These are phyloP conservation scores for Tetradesmus obliquus DNA, from an alignment of 139 green algal genomes.

Conservation along the genomic window DNA sequence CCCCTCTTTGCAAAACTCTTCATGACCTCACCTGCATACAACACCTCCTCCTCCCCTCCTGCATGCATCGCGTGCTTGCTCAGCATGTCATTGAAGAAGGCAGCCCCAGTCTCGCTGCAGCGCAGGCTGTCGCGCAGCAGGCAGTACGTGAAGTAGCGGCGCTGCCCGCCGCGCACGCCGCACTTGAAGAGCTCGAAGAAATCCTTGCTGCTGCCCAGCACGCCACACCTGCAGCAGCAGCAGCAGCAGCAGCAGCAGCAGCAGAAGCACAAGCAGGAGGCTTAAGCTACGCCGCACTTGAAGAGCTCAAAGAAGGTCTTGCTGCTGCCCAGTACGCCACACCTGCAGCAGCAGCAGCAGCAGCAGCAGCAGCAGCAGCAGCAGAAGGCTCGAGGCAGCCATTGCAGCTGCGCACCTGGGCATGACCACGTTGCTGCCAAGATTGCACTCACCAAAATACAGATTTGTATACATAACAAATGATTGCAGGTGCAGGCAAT, in stretches of 20 bases:
- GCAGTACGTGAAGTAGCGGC: conserved; percentile 51
- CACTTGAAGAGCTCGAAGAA: conserved; percentile 46
- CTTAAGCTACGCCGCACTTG: neutral
- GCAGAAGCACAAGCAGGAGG: neutral
- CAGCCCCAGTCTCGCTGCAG: conserved; percentile 56
- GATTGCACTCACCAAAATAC: too few species aligned
- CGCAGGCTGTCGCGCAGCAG: conserved; percentile 30
- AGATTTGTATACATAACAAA: too few species aligned
- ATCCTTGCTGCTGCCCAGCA: neutral
- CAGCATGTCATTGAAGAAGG: conserved; percentile 46
- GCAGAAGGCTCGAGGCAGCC: neutral
- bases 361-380: neutral
- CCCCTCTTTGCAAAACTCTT: too few species aligned
- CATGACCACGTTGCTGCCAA: too few species aligned
- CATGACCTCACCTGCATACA: conserved; percentile 49
- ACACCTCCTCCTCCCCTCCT: conserved; percentile 47
- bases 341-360: neutral
- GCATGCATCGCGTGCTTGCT: conserved; percentile 60
- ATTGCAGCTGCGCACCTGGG: neutral
- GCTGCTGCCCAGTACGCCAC: neutral
- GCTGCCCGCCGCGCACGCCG: conserved; percentile 34
- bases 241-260: neutral
- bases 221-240: neutral
- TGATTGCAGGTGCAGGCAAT: too few species aligned
- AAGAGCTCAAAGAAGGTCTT: neutral